Evolutionary conservation across 176 grass and related monocot species (phyloP).

Genomic region (Carex kokanica): DNA sequence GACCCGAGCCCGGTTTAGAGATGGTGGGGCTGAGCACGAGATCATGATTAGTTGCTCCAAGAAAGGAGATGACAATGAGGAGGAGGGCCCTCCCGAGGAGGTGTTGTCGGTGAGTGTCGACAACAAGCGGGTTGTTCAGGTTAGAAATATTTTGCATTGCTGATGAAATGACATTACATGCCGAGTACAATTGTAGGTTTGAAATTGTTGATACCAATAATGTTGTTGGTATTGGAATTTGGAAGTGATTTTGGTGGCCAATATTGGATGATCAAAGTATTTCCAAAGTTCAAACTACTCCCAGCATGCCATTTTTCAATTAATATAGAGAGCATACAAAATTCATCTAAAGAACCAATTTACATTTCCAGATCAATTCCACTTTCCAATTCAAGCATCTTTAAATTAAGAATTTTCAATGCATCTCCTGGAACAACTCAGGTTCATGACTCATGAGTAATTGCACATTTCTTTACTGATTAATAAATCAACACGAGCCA

Average conservation of each 20-base stretch:
- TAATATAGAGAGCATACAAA: not conserved
- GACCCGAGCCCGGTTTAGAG: slow-evolving; percentile 48
- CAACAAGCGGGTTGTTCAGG: slow-evolving; percentile 58
- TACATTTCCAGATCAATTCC: not conserved
- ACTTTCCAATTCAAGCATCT: not conserved
- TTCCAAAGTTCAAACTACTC: not conserved
- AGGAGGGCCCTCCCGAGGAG: slow-evolving; percentile 17
- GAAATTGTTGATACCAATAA: not conserved
- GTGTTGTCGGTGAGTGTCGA: slow-evolving; percentile 73
- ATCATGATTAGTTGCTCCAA: slow-evolving; percentile 55
- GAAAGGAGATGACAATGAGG: not conserved
- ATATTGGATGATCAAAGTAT: not conserved
- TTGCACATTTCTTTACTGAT: not conserved
- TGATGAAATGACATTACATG: not conserved
- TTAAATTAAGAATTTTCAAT: not conserved
- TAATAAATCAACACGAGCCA: not conserved
- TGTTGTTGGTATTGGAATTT: slow-evolving; percentile 1
- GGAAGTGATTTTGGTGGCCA: not conserved
- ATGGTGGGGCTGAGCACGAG: slow-evolving; percentile 69
- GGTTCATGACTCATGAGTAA: no score
- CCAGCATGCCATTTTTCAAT: not conserved
- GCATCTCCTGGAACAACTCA: no score
- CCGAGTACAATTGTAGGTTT: not conserved
- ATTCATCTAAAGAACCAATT: not conserved
- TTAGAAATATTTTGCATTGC: not conserved